These are phyloP conservation scores for Hemerocallis citrina DNA, from an alignment of 106 monocot genomes.

Conservation along the genomic window DNA sequence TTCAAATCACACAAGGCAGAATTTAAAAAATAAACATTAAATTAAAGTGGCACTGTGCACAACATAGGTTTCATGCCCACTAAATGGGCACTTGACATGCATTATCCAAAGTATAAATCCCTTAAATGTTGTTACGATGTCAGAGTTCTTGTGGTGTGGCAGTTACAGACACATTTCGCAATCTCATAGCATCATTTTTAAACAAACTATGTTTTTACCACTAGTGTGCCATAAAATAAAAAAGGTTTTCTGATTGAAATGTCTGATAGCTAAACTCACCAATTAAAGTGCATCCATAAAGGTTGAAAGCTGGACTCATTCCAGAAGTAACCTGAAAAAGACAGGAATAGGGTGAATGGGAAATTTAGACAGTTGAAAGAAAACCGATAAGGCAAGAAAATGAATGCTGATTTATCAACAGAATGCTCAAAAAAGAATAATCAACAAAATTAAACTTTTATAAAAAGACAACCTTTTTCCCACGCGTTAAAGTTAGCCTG, in stretches of 20 bases:
- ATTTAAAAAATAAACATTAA: too few species aligned
- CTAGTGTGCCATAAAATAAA: background rate
- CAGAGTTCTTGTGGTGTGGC: too few species aligned
- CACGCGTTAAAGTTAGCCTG: conserved; percentile 92
- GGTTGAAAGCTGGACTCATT: conserved; percentile 96
- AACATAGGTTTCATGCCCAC: too few species aligned
- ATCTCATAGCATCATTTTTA: background rate
- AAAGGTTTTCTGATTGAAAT: background rate
- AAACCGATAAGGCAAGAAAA: background rate
- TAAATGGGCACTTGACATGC: too few species aligned
- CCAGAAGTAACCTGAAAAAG: conserved; percentile 87
- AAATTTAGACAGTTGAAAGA: background rate
- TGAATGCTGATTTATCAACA: background rate
- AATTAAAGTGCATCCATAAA: conserved; percentile 95
- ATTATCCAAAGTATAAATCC: too few species aligned
- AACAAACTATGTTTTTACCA: background rate
- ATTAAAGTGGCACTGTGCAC: too few species aligned
- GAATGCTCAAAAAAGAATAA: background rate
- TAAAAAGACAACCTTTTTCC: conserved; percentile 57
- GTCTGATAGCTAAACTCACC: conserved; percentile 32
- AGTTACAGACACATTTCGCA: background rate
- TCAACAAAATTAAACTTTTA: conserved; percentile 1
- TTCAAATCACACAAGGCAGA: too few species aligned
- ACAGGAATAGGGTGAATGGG: background rate
- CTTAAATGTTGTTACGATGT: too few species aligned